These are phyloP conservation scores for Enterocytospora artemiae DNA, from an alignment of 371 early-diverging fungal genomes.

Conservation along the genomic window DNA sequence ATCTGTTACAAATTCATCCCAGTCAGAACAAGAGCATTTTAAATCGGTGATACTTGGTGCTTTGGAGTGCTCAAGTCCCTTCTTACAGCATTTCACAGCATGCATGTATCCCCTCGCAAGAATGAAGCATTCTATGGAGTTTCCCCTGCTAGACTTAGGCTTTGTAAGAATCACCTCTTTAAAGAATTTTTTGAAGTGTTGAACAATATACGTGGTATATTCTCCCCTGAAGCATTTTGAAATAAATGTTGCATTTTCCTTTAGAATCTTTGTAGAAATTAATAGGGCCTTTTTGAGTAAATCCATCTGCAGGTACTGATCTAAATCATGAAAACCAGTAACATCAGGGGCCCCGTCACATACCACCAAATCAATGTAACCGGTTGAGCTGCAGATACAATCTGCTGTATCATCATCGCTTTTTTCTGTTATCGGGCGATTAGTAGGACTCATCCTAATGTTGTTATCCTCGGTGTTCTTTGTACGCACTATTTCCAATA, in stretches of 20 bases:
- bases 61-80: background rate
- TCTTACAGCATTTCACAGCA: too few species aligned
- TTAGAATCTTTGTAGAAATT: conserved; percentile 70
- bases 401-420: too few species aligned
- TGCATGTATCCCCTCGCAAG: conserved; percentile 21
- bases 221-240: conserved; percentile 88
- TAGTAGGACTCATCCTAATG: too few species aligned
- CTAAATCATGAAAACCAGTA: conserved; percentile 91
- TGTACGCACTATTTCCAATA: too few species aligned
- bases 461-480: too few species aligned
- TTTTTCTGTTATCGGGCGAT: too few species aligned
- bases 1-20: background rate
- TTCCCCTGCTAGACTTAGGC: conserved; percentile 79
- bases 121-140: conserved; percentile 66
- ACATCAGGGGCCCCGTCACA: conserved; percentile 97
- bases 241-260: conserved; percentile 76
- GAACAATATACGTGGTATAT: conserved; percentile 72
- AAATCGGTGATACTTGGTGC: too few species aligned
- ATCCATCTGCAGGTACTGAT: conserved; percentile 92
- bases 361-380: conserved; percentile 81
- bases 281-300: conserved; percentile 77
- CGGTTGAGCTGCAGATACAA: too few species aligned
- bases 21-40: too few species aligned
- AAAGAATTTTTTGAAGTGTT: conserved; percentile 80
- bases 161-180: conserved; percentile 73